Conservation (phyloP, 2,329 filamentous ascomycete species). For the Lecanicillium sp. region DNA sequence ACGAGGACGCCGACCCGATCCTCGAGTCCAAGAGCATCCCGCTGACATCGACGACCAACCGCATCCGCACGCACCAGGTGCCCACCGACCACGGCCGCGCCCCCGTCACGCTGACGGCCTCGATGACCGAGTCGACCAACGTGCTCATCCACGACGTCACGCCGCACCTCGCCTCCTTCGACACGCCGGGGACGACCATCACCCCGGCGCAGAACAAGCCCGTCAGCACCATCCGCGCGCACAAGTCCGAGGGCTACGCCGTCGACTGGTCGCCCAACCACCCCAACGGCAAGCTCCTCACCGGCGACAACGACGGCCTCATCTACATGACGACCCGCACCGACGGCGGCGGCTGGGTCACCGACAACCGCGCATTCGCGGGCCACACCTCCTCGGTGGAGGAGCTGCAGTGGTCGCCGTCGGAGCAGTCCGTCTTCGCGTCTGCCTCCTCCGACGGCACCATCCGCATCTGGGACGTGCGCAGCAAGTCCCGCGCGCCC, state of each 20-base stretch:
- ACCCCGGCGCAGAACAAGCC: conserved; percentile 83
- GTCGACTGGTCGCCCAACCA: conserved; percentile 87
- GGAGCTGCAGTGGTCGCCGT: conserved; percentile 94
- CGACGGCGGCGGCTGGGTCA: conserved; percentile 83
- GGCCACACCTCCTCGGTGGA: conserved; percentile 84
- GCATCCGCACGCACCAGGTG: conserved; percentile 80
- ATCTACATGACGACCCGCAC: conserved; percentile 86
- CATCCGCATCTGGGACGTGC: conserved; percentile 91
- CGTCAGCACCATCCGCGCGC: conserved; percentile 77
- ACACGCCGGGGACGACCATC: conserved; percentile 76
- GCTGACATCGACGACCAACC: conserved; percentile 82
- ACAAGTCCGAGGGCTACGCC: conserved; percentile 91
- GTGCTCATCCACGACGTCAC: conserved; percentile 94
- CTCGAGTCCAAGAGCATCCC: conserved; percentile 89
- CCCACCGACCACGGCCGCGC: conserved; percentile 64
- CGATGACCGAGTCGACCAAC: conserved; percentile 85
- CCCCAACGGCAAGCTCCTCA: conserved; percentile 77
- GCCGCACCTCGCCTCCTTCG: conserved; percentile 81
- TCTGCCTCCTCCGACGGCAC: conserved; percentile 92
- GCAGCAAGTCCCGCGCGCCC: conserved; percentile 83
- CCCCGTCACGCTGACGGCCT: conserved; percentile 78
- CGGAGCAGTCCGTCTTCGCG: conserved; percentile 87
- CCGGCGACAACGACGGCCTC: conserved; percentile 82
- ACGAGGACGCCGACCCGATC: conserved; percentile 78
- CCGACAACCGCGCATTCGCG: conserved; percentile 74